Percentiles rank a stretch among this genome's conserved stretches.
phyloP scores from a whole-genome alignment of 1,139 yeast species.

The Geotrichum restrictum region DNA sequence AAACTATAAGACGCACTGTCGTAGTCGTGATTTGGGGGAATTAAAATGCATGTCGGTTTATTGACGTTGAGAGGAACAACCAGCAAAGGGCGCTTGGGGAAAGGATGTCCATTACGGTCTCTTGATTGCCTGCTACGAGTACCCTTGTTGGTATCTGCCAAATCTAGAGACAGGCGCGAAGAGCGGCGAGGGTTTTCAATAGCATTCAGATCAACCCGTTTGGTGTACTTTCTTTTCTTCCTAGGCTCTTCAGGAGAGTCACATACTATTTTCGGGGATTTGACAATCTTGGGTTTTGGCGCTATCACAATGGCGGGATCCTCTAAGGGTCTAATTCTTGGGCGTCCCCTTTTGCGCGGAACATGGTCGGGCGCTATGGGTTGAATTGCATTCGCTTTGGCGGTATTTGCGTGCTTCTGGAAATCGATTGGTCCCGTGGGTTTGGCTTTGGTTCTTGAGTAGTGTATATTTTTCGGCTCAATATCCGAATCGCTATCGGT shows the following conservation, averaged over 20 bases:
- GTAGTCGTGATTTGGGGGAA: constrained; percentile 1
- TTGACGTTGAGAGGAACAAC: constrained; percentile 12
- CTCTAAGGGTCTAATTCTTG: constrained; percentile 1
- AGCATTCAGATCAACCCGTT: background rate
- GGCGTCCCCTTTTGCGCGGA: constrained; percentile 3
- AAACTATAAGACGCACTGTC: too few relatives aligned
- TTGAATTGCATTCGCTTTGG: background rate
- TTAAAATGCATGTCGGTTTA: constrained; percentile 8
- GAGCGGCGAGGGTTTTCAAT: constrained; percentile 2
- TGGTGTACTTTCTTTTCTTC: background rate
- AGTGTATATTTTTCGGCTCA: background rate
- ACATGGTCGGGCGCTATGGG: background rate
- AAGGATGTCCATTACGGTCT: background rate
- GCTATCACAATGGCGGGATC: background rate
- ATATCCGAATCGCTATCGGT: background rate
- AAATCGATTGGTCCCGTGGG: background rate
- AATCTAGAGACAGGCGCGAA: background rate
- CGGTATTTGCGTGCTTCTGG: background rate
- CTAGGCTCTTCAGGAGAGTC: background rate
- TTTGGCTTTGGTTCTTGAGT: background rate
- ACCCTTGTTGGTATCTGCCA: background rate
- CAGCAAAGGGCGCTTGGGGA: constrained; percentile 4
- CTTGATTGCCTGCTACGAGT: background rate
- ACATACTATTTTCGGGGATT: background rate
- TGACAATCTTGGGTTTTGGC: background rate